Evolutionary conservation across 2,329 filamentous ascomycete species (phyloP), one percentile per base, ranked within the genome.

Genomic region (Colletotrichum tabaci): DNA sequence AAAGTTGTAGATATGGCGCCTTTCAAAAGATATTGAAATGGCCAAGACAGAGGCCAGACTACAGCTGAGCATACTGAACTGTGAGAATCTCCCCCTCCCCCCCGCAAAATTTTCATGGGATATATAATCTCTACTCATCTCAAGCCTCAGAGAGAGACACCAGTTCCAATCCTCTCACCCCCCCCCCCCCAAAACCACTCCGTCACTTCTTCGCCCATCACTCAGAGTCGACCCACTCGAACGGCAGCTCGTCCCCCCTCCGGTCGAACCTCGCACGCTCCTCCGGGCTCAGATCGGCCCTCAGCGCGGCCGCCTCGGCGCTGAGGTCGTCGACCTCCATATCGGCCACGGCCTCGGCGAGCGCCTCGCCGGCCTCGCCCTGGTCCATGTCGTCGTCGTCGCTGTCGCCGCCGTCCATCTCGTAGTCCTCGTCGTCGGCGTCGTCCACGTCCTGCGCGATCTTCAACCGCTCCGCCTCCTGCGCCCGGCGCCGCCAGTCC

Each of bases 241-340:
- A 68, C 2, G 66, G 65, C 47, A 40, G 18, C 42, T 56, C 23
- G 8, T 21, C n/a, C 58, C 58, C 40, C 13, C 53, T 46, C 4
- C 42, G 10, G n/a, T 69, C 40, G 8, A 72, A 69, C 47, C 47
- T 68, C 26, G 49, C 38, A 26, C 69, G 58, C 18, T 68, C 69
- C 66, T 72, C 69, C 1, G 69, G 65, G 4, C 38, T 57, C 65
- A 72, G 68, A 10, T 72, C 69, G 1, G 65, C 69, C 18, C 65
- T 55, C 18, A 72, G 15, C 9, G 66, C 69, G 21, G 69, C 69
- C 1, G 40, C 65, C 53, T 72, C 69, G 5, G 65, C 69, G 18
- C 21, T 60, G 18, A 72, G 21, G 42, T 67, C 67, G 23, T 71
- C 69, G n/a, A 72, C 60, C 21, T 69, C 69, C 69, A 72, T 67